A percentile compares a stretch with the other conserved stretches of the same genome.
These are phyloP conservation scores for Mucor racemosus DNA, from an alignment of 371 early-diverging fungal genomes.

Conservation along the genomic window DNA sequence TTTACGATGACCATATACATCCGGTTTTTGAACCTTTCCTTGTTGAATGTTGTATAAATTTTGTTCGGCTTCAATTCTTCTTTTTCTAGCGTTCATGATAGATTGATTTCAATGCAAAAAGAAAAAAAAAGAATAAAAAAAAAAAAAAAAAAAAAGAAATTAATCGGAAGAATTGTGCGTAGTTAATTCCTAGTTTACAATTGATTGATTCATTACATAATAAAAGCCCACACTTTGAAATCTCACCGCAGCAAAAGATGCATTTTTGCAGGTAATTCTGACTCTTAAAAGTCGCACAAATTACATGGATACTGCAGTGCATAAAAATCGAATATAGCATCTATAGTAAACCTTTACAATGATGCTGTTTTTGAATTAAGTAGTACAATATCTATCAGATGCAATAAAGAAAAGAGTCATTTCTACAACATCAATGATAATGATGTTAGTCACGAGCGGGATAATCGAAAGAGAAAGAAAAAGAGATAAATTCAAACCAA, in stretches of 20 bases:
- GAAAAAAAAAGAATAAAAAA: not conserved
- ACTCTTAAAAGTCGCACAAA: not conserved
- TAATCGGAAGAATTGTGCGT: not conserved
- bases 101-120: no score
- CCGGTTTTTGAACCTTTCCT: conserved; percentile 28
- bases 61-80: conserved; percentile 17
- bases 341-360: no score
- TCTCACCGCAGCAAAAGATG: no score
- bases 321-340: not conserved
- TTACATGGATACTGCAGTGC: not conserved
- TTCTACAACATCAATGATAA: not conserved
- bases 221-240: no score
- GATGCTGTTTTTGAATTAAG: no score
- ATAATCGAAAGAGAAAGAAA: not conserved
- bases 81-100: conserved; percentile 3
- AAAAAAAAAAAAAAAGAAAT: not conserved
- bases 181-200: not conserved
- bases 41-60: conserved; percentile 19
- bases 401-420: not conserved
- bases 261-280: not conserved
- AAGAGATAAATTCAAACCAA: not conserved
- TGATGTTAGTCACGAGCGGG: conserved; percentile 7
- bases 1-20: conserved; percentile 32
- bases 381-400: not conserved
- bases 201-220: no score